Evolutionary conservation across 306 rosid species (phyloP), one percentile per base, ranked within the genome.

Genomic region (Dalbergia oliveri): DNA sequence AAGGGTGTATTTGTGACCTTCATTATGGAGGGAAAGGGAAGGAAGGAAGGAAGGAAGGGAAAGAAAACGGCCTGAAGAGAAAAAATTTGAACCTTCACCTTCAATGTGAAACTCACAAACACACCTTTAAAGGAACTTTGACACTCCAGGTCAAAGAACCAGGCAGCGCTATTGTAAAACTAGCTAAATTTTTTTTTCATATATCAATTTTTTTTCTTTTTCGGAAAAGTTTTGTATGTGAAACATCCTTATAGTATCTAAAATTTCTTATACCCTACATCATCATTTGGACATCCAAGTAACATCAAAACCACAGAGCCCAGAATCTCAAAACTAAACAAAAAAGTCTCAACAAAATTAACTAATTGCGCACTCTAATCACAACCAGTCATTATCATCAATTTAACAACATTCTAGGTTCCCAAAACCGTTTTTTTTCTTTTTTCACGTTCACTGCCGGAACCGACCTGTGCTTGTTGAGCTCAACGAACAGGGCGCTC

Each of bases 381-480:
- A 31, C 43, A 26, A 34, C 16, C 53, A 16, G 4, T 12, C 53
- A 81, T 51, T 37, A 37, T 59, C 18, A 45, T n/a, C 50, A 26
- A 68, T 14, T 1, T 37, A 16, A 45, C 68, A 34, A 54, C 8
- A 26, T 26, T 26, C 31, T 2, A 26, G 31, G 31, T 26, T 26
- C 31, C 31, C 31, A 26, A 26, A 26, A 26, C 31, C 2, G 31
- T 26, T 26, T 26, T 26, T 26, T 26, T n/a, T n/a, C n/a, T n/a
- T 26, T 26, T 26, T 26, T 13, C 18, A 14, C 3, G 21, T n/a
- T 53, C 58, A 65, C 41, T 43, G 56, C 54, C 11, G 57, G 10
- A 86, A 86, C 99, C n/a, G 3, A 95, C 99, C 99, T 96, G 82
- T 91, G 96, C 83, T 93, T 96, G 77, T 93, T 96, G 76, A 96